These are phyloP conservation scores for Plantago elongata DNA, from an alignment of 257 asterid species.

Conservation along the genomic window DNA sequence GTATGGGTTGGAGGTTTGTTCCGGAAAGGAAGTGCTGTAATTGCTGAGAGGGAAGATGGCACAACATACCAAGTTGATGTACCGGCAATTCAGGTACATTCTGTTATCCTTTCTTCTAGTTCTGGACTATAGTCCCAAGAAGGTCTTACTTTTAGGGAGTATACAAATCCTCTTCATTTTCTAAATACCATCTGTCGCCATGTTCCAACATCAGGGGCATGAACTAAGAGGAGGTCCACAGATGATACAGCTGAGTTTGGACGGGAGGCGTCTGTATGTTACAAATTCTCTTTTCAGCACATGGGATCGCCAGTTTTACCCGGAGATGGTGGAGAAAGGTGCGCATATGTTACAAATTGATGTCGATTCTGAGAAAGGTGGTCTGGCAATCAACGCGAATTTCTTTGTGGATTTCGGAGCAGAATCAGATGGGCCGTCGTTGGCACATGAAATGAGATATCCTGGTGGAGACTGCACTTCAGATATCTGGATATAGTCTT, in stretches of 20 bases:
- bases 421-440: constrained; percentile 89
- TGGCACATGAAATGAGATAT: constrained; percentile 95
- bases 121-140: no score
- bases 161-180: neutral
- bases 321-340: constrained; percentile 74
- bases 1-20: constrained; percentile 76
- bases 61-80: constrained; percentile 69
- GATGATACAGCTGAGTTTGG: constrained; percentile 95
- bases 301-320: constrained; percentile 91
- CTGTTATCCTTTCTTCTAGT: neutral
- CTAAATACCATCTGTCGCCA: neutral
- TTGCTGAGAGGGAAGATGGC: constrained; percentile 75
- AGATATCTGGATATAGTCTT: constrained; percentile 69
- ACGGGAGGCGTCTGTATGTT: constrained; percentile 77
- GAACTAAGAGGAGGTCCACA: constrained; percentile 90
- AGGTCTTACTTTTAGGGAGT: neutral
- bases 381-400: constrained; percentile 58
- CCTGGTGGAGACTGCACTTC: constrained; percentile 99
- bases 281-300: constrained; percentile 89
- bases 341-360: constrained; percentile 78
- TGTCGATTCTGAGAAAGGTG: constrained; percentile 73
- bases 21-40: constrained; percentile 55
- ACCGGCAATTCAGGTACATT: constrained; percentile 66
- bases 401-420: constrained; percentile 82
- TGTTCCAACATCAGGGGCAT: constrained; percentile 44